These are phyloP conservation scores for Escallonia rubra DNA, from an alignment of 129 eudicot species.

Conservation along the genomic window DNA sequence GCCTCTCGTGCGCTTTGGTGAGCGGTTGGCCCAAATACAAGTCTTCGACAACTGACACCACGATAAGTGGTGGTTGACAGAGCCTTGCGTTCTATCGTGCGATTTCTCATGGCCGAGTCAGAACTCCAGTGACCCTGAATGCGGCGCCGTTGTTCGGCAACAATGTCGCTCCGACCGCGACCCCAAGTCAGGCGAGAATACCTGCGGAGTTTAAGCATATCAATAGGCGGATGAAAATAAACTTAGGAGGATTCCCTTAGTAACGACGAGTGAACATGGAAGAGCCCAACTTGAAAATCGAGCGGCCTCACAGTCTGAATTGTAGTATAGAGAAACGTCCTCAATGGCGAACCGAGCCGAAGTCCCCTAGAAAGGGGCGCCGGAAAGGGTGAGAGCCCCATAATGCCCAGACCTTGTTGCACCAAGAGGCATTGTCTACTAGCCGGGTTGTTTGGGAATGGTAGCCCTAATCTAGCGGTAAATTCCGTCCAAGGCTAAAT, in stretches of 20 bases:
- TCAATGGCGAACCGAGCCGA: background rate
- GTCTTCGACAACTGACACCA: no score
- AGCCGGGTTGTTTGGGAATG: slow-evolving; percentile 1
- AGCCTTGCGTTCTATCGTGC: background rate
- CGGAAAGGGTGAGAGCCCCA: background rate
- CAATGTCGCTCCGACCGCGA: background rate
- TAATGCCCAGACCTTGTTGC: background rate
- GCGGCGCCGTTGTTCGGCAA: background rate
- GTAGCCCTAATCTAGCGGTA: background rate
- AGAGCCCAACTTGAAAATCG: background rate
- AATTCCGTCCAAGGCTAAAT: background rate
- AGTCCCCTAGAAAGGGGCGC: background rate
- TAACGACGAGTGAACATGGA: background rate
- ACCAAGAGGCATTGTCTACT: background rate
- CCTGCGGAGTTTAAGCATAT: background rate
- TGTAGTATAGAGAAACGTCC: background rate
- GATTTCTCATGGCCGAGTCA: background rate
- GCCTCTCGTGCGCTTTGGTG: background rate
- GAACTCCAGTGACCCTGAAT: background rate
- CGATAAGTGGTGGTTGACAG: no score
- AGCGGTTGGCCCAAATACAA: no score
- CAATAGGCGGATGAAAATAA: background rate
- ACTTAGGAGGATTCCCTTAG: background rate
- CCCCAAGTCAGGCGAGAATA: background rate
- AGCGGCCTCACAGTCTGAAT: background rate